Conservation (phyloP, 495 filamentous ascomycete species). For the Ramalina peruviana region DNA sequence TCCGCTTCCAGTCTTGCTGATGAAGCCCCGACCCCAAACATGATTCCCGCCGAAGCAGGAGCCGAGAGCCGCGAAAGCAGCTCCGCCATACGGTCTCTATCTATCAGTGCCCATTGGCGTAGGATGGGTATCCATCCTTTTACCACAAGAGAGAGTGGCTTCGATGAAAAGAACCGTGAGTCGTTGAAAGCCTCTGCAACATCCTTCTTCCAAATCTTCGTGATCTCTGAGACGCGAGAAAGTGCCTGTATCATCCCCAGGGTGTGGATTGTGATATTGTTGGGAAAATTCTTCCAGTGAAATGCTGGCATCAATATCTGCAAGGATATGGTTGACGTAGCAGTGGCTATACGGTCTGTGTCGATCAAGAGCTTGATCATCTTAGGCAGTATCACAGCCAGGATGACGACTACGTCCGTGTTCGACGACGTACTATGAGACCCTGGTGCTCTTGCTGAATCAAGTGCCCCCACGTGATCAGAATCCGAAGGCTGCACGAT, state of each 20-base stretch:
- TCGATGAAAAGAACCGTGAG: constrained; percentile 60
- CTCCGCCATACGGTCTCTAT: constrained; percentile 81
- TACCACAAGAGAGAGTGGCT: constrained; percentile 46
- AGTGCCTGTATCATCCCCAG: constrained; percentile 67
- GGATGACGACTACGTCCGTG: constrained; percentile 71
- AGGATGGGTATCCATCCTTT: constrained; percentile 70
- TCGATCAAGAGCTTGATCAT: constrained; percentile 78
- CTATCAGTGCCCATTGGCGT: constrained; percentile 64
- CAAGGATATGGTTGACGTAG: constrained; percentile 64
- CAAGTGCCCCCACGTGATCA: not conserved
- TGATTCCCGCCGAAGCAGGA: constrained; percentile 88
- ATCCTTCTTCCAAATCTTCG: constrained; percentile 90
- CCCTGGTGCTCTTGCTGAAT: too few relatives aligned
- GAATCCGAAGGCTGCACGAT: constrained; percentile 20
- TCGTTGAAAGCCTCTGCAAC: constrained; percentile 86
- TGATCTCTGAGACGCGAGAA: constrained; percentile 56
- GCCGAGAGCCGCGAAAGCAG: constrained; percentile 63
- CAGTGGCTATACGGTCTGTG: constrained; percentile 65
- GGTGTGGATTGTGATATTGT: constrained; percentile 59
- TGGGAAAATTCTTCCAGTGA: constrained; percentile 74
- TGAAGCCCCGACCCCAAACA: constrained; percentile 93
- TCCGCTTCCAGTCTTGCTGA: constrained; percentile 91
- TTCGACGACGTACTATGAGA: constrained; percentile 19
- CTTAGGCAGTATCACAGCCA: constrained; percentile 64
- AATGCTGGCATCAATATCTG: constrained; percentile 73